Evolutionary conservation across 768 basidiomycete species (phyloP), one percentile per base, ranked within the genome.

Genomic region (Peribolospora baueri): DNA sequence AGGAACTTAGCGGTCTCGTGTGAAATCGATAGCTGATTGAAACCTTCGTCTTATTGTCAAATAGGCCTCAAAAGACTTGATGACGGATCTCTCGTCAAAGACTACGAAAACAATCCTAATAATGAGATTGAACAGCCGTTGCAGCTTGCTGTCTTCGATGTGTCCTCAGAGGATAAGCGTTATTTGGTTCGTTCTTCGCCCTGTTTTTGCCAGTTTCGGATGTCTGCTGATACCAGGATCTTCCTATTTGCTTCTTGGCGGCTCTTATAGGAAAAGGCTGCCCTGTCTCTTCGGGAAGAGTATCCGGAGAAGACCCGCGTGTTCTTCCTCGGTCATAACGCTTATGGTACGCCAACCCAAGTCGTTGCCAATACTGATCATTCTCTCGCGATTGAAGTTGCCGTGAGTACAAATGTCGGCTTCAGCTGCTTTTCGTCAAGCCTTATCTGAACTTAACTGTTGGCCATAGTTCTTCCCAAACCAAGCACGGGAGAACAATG

Each of bases 311-410:
- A 82, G 0, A 82, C 78, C 66, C 84, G 81, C 64, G 83, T 97
- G 39, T 93, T 98, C 70, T 97, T 95, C 77, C 74, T 97, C 5
- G 90, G 91, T 11, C 81, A 84, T 63, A 86, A 2, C 65, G 86
- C 84, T 0, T 98, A 91, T 63, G 93, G 93, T n/a, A 80, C 84
- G 3, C 86, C 91, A 10, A 88, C 90, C 0, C 83, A 88, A 62
- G 85, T 98, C 8, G 74, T 77, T 45, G 74, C 69, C 0, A 84
- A 86, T 0, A 75, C 75, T 0, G 76, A 82, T 3, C 73, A 74
- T 3, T 71, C 76, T 1, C 68, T 97, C 9, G 80, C 85, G 7
- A 82, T 97, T 50, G 69, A 84, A 48, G 75, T 95, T 56, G 90
- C 87, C n/a, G 87, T 91, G 63, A 58, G 73, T 66, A 5, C 9